Evolutionary conservation across 2,329 filamentous ascomycete genomes (phyloP).

Genomic region (Monilinia fructicola): DNA sequence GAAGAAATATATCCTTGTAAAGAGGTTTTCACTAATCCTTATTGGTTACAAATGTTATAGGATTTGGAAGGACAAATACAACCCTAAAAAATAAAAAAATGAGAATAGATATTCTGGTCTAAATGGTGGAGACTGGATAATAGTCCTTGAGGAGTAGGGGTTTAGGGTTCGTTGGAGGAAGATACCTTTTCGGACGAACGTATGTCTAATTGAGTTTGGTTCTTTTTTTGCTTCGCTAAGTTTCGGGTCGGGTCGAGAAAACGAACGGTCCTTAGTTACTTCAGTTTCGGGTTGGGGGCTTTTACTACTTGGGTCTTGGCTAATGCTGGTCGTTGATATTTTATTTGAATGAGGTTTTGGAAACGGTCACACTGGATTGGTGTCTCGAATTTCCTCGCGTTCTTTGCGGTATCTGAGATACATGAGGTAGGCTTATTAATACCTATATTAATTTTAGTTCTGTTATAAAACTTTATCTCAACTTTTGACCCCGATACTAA

Average conservation of each 20-base stretch:
- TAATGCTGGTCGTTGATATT: conserved; percentile 3
- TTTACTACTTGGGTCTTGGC: background rate
- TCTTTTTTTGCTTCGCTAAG: conserved; percentile 9
- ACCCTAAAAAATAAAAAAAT: conserved; percentile 39
- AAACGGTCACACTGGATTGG: conserved; percentile 19
- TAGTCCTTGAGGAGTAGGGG: background rate
- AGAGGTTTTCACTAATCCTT: conserved; percentile 14
- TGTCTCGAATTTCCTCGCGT: conserved; percentile 6
- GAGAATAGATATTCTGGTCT: background rate
- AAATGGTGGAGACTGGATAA: conserved; percentile 7
- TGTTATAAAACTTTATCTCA: conserved; percentile 1
- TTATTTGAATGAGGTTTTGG: background rate
- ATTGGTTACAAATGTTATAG: conserved; percentile 33
- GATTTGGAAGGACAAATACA: conserved; percentile 99
- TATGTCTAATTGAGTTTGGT: conserved; percentile 19
- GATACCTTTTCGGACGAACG: conserved; percentile 4
- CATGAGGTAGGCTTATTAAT: conserved; percentile 10
- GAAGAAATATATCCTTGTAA: conserved; percentile 9
- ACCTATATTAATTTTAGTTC: conserved; percentile 9
- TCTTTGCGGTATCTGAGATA: background rate
- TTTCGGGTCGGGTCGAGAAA: conserved; percentile 16
- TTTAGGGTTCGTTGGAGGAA: background rate
- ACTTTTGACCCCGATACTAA: background rate
- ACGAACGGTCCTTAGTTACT: conserved; percentile 1
- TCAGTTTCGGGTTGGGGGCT: background rate